Conservation (phyloP, 805 yeast genomes). For the Clavispora vitiphila region DNA sequence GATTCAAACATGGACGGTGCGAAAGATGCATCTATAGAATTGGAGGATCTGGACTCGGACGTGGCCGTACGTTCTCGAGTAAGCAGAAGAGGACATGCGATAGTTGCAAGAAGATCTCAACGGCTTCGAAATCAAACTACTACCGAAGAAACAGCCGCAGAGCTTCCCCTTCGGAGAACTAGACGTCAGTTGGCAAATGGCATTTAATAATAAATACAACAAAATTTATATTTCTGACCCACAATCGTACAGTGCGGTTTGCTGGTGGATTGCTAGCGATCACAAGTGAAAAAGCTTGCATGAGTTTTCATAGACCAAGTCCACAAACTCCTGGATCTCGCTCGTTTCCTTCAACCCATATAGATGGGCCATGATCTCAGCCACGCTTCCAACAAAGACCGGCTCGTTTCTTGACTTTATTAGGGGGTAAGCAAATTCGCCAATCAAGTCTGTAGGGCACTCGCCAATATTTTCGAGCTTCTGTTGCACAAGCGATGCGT, state of each 20-base stretch:
- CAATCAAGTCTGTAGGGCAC: slow-evolving; percentile 11
- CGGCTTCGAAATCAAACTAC: not conserved
- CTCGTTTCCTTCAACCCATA: slow-evolving; percentile 24
- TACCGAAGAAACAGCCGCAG: not conserved
- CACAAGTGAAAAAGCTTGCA: slow-evolving; percentile 25
- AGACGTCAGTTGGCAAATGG: not conserved
- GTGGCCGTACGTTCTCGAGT: not conserved
- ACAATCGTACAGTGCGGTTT: too few relatives aligned
- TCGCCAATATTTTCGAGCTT: slow-evolving; percentile 5
- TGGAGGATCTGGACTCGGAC: not conserved
- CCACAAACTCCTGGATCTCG: slow-evolving; percentile 30
- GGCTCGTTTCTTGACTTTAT: slow-evolving; percentile 92
- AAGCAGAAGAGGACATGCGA: not conserved
- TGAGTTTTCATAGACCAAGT: slow-evolving; percentile 30
- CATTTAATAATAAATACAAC: not conserved
- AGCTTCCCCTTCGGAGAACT: not conserved
- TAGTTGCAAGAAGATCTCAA: not conserved
- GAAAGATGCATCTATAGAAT: not conserved
- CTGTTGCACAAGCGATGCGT: slow-evolving; percentile 20
- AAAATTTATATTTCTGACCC: not conserved
- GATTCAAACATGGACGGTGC: not conserved
- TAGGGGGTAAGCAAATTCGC: slow-evolving; percentile 40
- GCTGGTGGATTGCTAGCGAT: too few relatives aligned
- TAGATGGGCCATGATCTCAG: slow-evolving; percentile 40
- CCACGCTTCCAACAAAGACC: slow-evolving; percentile 75